Base-by-base conservation (phyloP, 495 filamentous ascomycete genomes). In the Rostrohypoxylon terebratum region DNA sequence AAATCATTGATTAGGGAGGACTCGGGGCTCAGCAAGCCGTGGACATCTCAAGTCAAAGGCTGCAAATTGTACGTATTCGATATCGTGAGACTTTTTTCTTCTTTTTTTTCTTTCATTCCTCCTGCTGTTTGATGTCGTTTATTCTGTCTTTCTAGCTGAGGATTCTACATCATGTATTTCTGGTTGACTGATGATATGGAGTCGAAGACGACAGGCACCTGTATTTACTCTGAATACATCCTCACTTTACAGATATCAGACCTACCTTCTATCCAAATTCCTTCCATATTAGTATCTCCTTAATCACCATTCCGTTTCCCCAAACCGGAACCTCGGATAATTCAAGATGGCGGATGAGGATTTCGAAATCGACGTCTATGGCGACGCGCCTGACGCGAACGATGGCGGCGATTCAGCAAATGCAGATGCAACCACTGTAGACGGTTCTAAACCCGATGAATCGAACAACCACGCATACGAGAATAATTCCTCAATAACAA, bases 291-390 rank as follows among this genome's bases (percentile, higher is more conserved):
- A 79, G 75, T 59, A 63, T 64, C 62, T 59, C 60, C 57, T 77
- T 79, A 75, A 77, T 71, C 40, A 45, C 72, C 14, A 66, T 75
- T 72, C 69, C 75, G 70, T 77, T 64, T 50, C 69, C 42, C 53
- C 44, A 33, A 36, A 36, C 14, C 51, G n/a, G n/a, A 33, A 31
- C 3, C 33, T 45, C 33, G 63, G 48, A 45, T 69, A 60, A 60
- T 50, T 73, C 83, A 87, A 75, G 66, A 95, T 95, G 92, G 92
- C 92, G 73, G 92, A 97, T 81, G 92, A 96, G 81, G 94, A 97
- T 77, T 98, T 98, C 86, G 96, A 98, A 79, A 97, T 98, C 86
- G 96, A 98, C 80, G 94, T 98, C 81, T 98, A 97, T 79, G 95
- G 93, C 69, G 92, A 98, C 78, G 90, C 90, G 62, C 85, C 87